phyloP scores from a whole-genome alignment of 1,139 yeast species.

The Eremothecium sinecaudum region DNA sequence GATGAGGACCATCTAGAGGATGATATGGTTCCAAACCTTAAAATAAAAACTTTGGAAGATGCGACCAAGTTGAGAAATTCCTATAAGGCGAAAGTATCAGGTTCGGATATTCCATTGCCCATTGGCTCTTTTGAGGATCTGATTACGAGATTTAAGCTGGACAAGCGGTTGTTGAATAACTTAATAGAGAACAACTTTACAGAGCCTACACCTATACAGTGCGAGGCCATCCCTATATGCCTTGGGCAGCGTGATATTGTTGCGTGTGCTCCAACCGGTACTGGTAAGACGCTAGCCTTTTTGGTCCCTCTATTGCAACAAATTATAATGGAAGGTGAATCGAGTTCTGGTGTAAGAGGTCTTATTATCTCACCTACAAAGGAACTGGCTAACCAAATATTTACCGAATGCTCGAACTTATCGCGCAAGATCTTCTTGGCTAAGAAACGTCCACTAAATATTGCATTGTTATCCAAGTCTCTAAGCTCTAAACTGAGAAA shows the following conservation, averaged over 20 bases:
- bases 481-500: conserved; percentile 61
- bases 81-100: conserved; percentile 57
- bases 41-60: conserved; percentile 45
- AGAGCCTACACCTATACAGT: conserved; percentile 87
- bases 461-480: conserved; percentile 67
- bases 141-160: conserved; percentile 54
- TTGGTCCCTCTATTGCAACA: conserved; percentile 71
- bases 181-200: conserved; percentile 60
- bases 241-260: conserved; percentile 58
- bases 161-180: conserved; percentile 53
- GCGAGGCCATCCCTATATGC: conserved; percentile 70
- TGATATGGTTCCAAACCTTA: conserved; percentile 33
- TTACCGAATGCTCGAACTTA: conserved; percentile 54
- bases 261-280: conserved; percentile 92
- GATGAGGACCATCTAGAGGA: conserved; percentile 23
- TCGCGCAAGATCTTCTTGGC: conserved; percentile 36
- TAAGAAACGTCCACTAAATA: conserved; percentile 41
- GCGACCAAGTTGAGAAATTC: conserved; percentile 48
- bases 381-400: conserved; percentile 82
- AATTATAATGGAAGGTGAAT: conserved; percentile 26
- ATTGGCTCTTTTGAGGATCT: conserved; percentile 83
- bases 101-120: conserved; percentile 75
- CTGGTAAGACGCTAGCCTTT: conserved; percentile 87
- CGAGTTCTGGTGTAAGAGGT: conserved; percentile 50
- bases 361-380: conserved; percentile 86